Base-by-base conservation (phyloP, 129 eudicot genomes). In the Lactuca saligna region DNA sequence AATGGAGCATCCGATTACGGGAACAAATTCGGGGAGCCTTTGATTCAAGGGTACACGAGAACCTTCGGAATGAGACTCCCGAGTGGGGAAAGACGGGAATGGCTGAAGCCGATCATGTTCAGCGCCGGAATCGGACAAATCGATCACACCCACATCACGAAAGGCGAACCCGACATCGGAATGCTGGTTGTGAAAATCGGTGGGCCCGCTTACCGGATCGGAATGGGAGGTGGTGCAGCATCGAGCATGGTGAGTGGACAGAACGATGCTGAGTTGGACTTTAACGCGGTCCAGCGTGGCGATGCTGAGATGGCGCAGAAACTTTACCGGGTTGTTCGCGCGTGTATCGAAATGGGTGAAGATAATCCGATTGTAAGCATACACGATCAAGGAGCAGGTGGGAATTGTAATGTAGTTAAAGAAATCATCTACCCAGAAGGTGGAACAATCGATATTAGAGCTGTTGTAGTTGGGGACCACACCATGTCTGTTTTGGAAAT, bases 181-280 rank as follows among this genome's bases (percentile, higher is more conserved):
- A 92, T 92, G 96, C 14, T 92, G 33, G 98, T 92, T 70, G 96
- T 89, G 11, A 92, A 92, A 79, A 87, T 92, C 37, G 96, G 98
- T 2, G 98, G 98, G 32, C 98, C 98, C 4, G 96, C 98, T 9
- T 92, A 92, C 79, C 86, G 95, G 46, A 92, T 92, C 4, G 98
- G 96, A 57, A 92, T 92, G 98, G 98, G 98, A 49, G 98, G 98
- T 41, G 98, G 98, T 72, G 98, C 98, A 32, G 98, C 98, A 2
- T 92, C 96, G 1, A 92, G 98, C 71, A 92, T 92, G 96, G 96
- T 92, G 64, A 89, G 95, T 68, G 98, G 96, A 13, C 96, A 92
- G 75, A 92, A 89, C 53, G 90, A 89, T 15, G 95, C 92, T 17
- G 96, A 92, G 79, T 90, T 92, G 15, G 96, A 92, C 64, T 92